These are phyloP conservation scores for Phlegmacium glaucopus DNA, from an alignment of 768 basidiomycete species.

Conservation along the genomic window DNA sequence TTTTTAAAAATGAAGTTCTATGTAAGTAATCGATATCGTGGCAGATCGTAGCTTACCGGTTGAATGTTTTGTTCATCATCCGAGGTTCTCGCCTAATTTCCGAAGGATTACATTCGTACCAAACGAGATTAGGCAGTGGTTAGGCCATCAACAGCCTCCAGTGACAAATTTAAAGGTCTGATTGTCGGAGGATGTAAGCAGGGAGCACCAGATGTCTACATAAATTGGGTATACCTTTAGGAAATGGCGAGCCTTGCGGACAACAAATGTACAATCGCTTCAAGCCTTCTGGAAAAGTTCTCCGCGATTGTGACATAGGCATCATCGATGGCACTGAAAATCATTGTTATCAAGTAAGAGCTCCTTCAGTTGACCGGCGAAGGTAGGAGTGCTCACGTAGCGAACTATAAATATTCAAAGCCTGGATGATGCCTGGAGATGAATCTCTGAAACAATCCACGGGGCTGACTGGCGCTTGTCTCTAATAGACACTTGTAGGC, in stretches of 20 bases:
- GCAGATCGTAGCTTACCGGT: no score
- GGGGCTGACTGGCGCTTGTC: not conserved
- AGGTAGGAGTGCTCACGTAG: no score
- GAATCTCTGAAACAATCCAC: not conserved
- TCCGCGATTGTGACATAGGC: slow-evolving; percentile 76
- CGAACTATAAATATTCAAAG: slow-evolving; percentile 28
- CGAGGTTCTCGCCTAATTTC: not conserved
- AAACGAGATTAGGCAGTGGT: slow-evolving; percentile 25
- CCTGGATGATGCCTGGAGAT: slow-evolving; percentile 80
- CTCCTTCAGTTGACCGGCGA: not conserved
- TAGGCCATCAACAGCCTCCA: slow-evolving; percentile 38
- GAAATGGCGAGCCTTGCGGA: slow-evolving; percentile 74
- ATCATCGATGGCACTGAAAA: slow-evolving; percentile 79
- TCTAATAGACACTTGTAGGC: slow-evolving; percentile 82
- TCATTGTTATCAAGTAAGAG: slow-evolving; percentile 79
- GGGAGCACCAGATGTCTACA: not conserved
- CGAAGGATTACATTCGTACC: slow-evolving; percentile 1
- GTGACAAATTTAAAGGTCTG: slow-evolving; percentile 74
- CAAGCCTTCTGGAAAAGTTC: slow-evolving; percentile 58
- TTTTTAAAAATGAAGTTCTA: no score
- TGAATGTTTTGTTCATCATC: no score
- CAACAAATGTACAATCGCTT: slow-evolving; percentile 87
- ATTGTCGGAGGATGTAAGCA: slow-evolving; percentile 82
- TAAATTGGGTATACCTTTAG: slow-evolving; percentile 33
- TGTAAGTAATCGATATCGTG: no score